Base-by-base conservation (phyloP, 2,329 filamentous ascomycete genomes). In the Apiospora hydei region DNA sequence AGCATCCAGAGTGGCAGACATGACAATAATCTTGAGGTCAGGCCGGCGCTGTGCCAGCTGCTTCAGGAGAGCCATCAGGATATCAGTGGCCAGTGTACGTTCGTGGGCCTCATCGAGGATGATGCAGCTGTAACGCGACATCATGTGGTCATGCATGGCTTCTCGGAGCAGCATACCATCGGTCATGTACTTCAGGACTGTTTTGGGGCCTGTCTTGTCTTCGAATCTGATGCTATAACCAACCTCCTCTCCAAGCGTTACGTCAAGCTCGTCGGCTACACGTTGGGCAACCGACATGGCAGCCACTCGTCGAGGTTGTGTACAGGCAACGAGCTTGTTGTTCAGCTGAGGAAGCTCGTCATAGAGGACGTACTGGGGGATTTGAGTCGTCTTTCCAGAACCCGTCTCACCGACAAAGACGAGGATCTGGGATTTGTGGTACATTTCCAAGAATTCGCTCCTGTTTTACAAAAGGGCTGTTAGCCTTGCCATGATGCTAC, bases 141-240 rank as follows among this genome's bases (percentile, higher is more conserved):
- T 90, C 77, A 97, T 90, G 80, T 95, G 94, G 82, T 99, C 96
- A 83, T 98, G 92, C 92, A 99, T 97, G 72, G 96, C 95, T 84
- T 99, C 96, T 79, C 96, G 88, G 79, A 98, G 88, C 78, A 99
- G 91, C 93, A 99, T 98, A 90, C 97, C 97, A 80, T 99, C 96
- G 64, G 97, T 99, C 96, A 99, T 99, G 87, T 99, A 99, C 87
- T 99, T 99, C 81, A 99, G 90, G 73, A 97, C 90, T 1, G 96
- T 99, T 83, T 94, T 95, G 72, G 91, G 90, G 69, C 93, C 90
- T 0, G 96, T 98, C 85, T 91, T 93, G 82, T 99, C 96, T 84
- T 99, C 97, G 83, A 99, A 99, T 87, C 96, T 94, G 82, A 99
- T 98, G 82, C 94, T 98, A 86, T 98, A 99, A 83, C 96, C 96